Percentiles rank a stretch among this genome's conserved stretches.
Evolutionary conservation across 1,139 yeast species (phyloP).

Genomic region (Geotrichum siamense): DNA sequence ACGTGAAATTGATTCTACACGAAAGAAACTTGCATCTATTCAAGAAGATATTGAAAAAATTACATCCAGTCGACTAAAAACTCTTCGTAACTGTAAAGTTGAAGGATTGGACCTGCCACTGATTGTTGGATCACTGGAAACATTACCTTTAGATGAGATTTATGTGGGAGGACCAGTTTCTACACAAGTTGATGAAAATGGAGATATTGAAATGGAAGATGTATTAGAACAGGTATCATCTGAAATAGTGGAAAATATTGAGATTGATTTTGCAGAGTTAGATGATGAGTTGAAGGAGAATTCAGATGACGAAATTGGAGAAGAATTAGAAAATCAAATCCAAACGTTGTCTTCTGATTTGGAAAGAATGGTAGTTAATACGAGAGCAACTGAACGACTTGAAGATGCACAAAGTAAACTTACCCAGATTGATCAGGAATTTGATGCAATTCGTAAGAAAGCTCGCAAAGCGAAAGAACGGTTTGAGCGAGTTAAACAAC

Average conservation of each 20-base stretch:
- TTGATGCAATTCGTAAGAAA: conserved; percentile 51
- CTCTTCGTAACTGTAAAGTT: conserved; percentile 67
- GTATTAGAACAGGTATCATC: conserved; percentile 10
- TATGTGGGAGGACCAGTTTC: conserved; percentile 14
- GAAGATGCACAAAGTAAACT: conserved; percentile 60
- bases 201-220: conserved; percentile 18
- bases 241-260: conserved; percentile 40
- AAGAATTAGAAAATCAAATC: conserved; percentile 42
- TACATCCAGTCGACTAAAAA: conserved; percentile 52
- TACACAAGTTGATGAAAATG: conserved; percentile 20
- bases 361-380: conserved; percentile 65
- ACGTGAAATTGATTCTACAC: conserved; percentile 15
- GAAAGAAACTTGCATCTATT: conserved; percentile 36
- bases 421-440: conserved; percentile 57
- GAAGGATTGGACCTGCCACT: conserved; percentile 65
- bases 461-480: conserved; percentile 52
- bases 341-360: conserved; percentile 51
- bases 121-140: conserved; percentile 49
- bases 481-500: conserved; percentile 54
- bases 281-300: conserved; percentile 39
- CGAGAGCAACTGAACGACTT: conserved; percentile 71
- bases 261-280: conserved; percentile 51
- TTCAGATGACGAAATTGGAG: conserved; percentile 32
- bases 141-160: conserved; percentile 38
- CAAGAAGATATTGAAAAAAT: conserved; percentile 53